Evolutionary conservation across 108 stramenopile genomes (phyloP).

Genomic region (Cyclostephanos invisitatus): DNA sequence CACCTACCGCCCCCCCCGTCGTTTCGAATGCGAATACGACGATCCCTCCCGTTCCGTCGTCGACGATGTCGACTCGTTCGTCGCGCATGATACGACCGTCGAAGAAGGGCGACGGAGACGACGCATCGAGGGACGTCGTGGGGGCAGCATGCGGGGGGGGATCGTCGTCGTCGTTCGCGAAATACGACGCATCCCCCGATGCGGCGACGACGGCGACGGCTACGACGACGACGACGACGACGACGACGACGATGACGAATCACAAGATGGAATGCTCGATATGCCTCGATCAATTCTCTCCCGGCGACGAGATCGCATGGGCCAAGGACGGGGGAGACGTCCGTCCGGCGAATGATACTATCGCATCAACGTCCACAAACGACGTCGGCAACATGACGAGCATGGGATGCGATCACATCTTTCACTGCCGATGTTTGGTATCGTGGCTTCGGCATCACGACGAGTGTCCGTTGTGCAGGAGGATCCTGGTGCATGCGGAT

Average conservation of each 20-base stretch:
- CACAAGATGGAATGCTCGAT: constrained; percentile 45
- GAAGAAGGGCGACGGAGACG: neutral
- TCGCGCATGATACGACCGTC: too few relatives aligned
- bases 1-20: too few relatives aligned
- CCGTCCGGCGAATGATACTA: neutral
- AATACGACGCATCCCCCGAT: neutral
- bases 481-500: constrained; percentile 46
- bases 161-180: neutral
- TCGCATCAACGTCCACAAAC: neutral
- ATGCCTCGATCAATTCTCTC: constrained; percentile 34
- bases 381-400: neutral
- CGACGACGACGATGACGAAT: neutral
- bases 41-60: too few relatives aligned
- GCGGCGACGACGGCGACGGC: neutral
- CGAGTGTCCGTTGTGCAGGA: constrained; percentile 48
- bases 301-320: constrained; percentile 43
- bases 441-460: constrained; percentile 45
- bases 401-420: constrained; percentile 48
- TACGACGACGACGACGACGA: neutral
- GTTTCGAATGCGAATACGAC: too few relatives aligned
- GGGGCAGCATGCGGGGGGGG: neutral
- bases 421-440: constrained; percentile 43
- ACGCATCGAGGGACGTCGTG: neutral
- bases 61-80: too few relatives aligned
- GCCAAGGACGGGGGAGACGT: constrained; percentile 46